A percentile compares a stretch with the other conserved stretches of the same genome.
Evolutionary conservation across 78 protist species (phyloP).

Genomic region (Pelomyxa schiedti): DNA sequence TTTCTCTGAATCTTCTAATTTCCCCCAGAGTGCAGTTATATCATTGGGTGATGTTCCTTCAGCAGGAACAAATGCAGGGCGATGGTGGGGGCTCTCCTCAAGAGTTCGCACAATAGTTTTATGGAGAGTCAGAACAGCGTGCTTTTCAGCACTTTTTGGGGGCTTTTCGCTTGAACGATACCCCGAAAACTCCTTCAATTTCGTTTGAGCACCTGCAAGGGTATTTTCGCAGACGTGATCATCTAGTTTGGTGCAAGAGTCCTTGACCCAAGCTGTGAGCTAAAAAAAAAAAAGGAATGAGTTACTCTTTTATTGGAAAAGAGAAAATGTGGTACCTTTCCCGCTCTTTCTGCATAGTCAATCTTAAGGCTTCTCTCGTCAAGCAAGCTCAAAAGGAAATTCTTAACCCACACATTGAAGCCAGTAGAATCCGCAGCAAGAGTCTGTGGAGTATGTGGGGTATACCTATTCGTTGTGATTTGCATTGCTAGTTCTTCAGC

Average conservation of each 20-base stretch:
- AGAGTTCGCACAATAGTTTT: slow-evolving; percentile 1
- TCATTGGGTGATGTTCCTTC: neutral
- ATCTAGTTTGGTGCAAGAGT: neutral
- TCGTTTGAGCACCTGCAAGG: slow-evolving; percentile 29
- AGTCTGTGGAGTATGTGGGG: neutral
- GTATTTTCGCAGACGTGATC: slow-evolving; percentile 34
- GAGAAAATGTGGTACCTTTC: too few relatives aligned
- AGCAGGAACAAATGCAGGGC: neutral
- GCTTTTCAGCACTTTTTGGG: slow-evolving; percentile 36
- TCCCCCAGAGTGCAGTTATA: neutral
- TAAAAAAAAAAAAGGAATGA: too few relatives aligned
- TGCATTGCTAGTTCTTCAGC: neutral
- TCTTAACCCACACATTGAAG: neutral
- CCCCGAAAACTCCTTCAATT: slow-evolving; percentile 4
- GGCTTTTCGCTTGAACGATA: slow-evolving; percentile 40
- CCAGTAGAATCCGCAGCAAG: neutral
- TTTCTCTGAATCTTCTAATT: neutral
- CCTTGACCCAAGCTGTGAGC: neutral
- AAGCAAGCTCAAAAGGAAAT: neutral
- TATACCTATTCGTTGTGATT: neutral
- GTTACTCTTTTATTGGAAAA: too few relatives aligned
- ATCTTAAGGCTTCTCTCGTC: neutral
- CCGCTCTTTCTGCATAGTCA: neutral
- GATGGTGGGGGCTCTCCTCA: neutral
- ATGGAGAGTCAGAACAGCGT: slow-evolving; percentile 31